Conservation (phyloP, 768 basidiomycete genomes). For the Mrakia gelida region DNA sequence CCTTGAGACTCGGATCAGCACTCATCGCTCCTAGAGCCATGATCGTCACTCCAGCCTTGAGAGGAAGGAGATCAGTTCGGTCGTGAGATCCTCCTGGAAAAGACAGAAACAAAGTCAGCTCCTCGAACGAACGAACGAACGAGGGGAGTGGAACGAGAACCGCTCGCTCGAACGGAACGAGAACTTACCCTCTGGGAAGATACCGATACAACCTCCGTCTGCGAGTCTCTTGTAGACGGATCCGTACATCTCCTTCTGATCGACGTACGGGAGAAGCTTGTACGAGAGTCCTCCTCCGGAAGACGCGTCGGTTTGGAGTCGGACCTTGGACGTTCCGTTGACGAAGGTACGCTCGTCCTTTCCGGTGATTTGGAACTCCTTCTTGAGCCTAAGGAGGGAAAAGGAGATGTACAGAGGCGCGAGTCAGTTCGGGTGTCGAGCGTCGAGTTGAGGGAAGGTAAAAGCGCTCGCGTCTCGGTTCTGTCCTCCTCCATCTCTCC, state of each 20-base stretch:
- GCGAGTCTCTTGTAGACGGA: constrained; percentile 82
- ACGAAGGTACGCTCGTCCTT: constrained; percentile 33
- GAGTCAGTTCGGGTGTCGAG: not conserved
- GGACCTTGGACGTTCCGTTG: constrained; percentile 39
- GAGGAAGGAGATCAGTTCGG: constrained; percentile 87
- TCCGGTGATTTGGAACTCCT: constrained; percentile 59
- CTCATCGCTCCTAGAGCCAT: constrained; percentile 99
- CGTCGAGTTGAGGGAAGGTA: not conserved
- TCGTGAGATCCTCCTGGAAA: constrained; percentile 90
- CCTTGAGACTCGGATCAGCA: constrained; percentile 73
- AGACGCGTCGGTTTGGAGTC: constrained; percentile 35
- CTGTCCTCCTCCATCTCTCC: not conserved
- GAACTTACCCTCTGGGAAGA: constrained; percentile 86
- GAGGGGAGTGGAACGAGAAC: too few relatives aligned
- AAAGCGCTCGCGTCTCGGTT: not conserved
- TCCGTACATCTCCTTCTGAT: constrained; percentile 92
- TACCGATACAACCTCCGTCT: constrained; percentile 85
- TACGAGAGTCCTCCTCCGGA: constrained; percentile 62
- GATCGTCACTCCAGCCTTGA: constrained; percentile 95
- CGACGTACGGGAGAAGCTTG: constrained; percentile 79
- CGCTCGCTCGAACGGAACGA: too few relatives aligned
- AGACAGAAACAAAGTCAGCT: not conserved
- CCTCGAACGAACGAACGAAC: too few relatives aligned
- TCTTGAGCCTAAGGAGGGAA: constrained; percentile 56
- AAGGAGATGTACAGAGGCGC: not conserved